Evolutionary conservation across 1,284 basidiomycete species (phyloP).

Genomic region (Dichomitus squalens): DNA sequence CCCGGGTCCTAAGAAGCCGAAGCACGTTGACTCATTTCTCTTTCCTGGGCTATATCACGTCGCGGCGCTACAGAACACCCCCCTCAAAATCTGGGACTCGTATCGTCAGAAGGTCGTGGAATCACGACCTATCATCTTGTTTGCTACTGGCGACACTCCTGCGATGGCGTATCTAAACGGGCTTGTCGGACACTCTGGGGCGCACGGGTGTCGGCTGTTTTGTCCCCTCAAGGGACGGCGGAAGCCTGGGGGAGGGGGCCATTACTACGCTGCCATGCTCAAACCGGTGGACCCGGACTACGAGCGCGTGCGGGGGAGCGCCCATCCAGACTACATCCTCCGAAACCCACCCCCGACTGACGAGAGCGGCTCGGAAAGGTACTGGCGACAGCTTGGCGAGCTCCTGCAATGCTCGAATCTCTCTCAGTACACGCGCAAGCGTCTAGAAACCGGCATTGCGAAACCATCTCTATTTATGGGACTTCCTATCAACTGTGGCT

Average conservation of each 20-base stretch:
- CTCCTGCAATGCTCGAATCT: constrained; percentile 13
- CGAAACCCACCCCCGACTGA: too few species aligned
- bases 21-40: constrained; percentile 29
- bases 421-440: not conserved
- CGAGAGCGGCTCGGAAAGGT: not conserved
- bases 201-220: constrained; percentile 34
- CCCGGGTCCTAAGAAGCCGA: constrained; percentile 29
- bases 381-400: not conserved
- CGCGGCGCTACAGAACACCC: constrained; percentile 20
- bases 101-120: constrained; percentile 1
- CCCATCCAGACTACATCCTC: not conserved
- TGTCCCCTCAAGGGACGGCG: constrained; percentile 36
- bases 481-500: constrained; percentile 1
- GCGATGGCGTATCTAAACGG: constrained; percentile 36
- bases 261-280: constrained; percentile 36
- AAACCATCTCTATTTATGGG: too few species aligned
- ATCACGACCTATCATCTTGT: constrained; percentile 15
- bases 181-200: constrained; percentile 37
- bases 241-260: constrained; percentile 25
- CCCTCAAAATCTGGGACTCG: constrained; percentile 24
- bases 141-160: too few species aligned
- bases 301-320: not conserved
- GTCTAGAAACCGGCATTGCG: not conserved
- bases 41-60: too few species aligned
- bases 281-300: not conserved